A percentile compares a stretch with the other conserved stretches of the same genome.
phyloP scores from a whole-genome alignment of 306 rosid genomes.

The Lathyrus aphaca region DNA sequence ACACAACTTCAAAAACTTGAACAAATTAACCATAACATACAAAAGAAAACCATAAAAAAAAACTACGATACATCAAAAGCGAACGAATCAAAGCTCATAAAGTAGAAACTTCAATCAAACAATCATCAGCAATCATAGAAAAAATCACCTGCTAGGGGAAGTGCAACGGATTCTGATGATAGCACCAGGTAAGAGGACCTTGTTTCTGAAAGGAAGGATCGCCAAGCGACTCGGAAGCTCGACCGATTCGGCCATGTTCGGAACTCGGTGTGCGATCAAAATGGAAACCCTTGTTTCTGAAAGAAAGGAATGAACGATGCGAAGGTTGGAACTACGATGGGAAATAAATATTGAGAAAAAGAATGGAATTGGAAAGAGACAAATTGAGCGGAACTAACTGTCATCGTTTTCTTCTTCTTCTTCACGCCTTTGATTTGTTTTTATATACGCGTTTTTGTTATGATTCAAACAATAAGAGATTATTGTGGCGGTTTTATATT shows the following conservation, averaged over 20 bases:
- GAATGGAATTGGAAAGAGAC: conserved; percentile 11
- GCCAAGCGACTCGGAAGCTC: conserved; percentile 96
- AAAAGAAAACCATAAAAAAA: background rate
- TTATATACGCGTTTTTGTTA: background rate
- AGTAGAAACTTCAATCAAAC: background rate
- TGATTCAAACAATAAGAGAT: background rate
- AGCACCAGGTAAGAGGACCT: conserved; percentile 96
- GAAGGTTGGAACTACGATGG: background rate
- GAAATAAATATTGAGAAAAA: no score
- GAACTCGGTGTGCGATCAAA: conserved; percentile 35
- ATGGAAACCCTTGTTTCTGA: conserved; percentile 22
- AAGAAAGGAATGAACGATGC: conserved; percentile 13
- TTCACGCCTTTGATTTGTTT: conserved; percentile 11
- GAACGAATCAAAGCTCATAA: background rate
- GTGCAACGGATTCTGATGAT: conserved; percentile 98
- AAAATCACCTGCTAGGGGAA: conserved; percentile 80
- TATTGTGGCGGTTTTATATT: background rate
- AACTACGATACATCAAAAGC: no score
- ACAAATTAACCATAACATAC: background rate
- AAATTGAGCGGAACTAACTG: conserved; percentile 23
- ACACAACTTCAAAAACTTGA: background rate
- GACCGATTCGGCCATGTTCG: conserved; percentile 83
- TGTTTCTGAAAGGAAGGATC: conserved; percentile 94
- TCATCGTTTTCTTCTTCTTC: conserved; percentile 37
- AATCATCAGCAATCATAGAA: background rate